phyloP scores from a whole-genome alignment of 148 eudicot species.

The Fagopyrum tataricum region DNA sequence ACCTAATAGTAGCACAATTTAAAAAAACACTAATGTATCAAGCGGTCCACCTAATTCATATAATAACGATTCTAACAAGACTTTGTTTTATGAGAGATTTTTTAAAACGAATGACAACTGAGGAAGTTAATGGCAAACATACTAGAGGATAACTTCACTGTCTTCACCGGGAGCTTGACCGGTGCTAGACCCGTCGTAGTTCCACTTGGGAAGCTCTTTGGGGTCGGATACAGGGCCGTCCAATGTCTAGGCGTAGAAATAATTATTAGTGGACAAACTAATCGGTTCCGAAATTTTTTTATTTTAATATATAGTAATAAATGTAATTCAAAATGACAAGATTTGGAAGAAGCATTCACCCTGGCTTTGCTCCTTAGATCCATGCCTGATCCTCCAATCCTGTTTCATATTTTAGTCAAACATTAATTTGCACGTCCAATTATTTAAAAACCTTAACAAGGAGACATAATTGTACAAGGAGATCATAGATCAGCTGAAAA shows the following conservation, averaged over 20 bases:
- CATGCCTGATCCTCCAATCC: slow-evolving; percentile 96
- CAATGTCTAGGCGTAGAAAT: slow-evolving; percentile 24
- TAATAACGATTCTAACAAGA: background rate
- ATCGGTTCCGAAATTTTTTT: background rate
- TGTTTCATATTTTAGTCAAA: slow-evolving; percentile 11
- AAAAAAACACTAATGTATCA: background rate
- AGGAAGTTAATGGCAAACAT: slow-evolving; percentile 7
- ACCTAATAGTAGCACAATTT: background rate
- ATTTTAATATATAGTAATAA: no score
- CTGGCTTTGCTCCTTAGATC: slow-evolving; percentile 91
- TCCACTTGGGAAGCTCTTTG: slow-evolving; percentile 42
- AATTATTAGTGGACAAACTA: background rate
- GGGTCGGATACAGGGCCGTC: slow-evolving; percentile 27
- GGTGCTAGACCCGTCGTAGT: slow-evolving; percentile 54
- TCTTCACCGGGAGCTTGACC: slow-evolving; percentile 46
- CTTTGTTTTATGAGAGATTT: no score
- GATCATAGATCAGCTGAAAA: background rate
- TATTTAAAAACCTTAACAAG: background rate
- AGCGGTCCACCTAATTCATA: background rate
- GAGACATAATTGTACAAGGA: background rate
- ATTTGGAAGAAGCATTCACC: slow-evolving; percentile 29
- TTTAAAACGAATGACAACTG: background rate
- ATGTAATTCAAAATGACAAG: background rate
- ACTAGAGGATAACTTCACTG: slow-evolving; percentile 57
- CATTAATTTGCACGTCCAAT: background rate